Percentiles rank a stretch among this genome's conserved stretches.
Evolutionary conservation across 148 eudicot genomes (phyloP).

Genomic region (Vaccinium myrtillus): DNA sequence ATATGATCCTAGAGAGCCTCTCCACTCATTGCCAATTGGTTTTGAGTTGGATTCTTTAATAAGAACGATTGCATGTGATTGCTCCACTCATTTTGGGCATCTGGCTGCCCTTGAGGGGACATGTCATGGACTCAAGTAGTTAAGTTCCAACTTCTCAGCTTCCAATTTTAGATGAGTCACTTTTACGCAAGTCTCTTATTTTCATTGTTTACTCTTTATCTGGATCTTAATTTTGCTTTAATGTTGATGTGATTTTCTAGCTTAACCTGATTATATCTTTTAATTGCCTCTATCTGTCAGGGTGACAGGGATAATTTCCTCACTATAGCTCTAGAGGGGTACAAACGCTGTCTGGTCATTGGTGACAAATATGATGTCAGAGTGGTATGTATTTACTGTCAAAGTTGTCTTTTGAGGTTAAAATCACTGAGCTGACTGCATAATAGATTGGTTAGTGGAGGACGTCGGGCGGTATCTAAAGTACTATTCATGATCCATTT

Average conservation of each 20-base stretch:
- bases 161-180: background rate
- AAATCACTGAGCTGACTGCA: background rate
- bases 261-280: slow-evolving; percentile 3
- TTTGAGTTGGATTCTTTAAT: too few relatives aligned
- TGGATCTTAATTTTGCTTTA: slow-evolving; percentile 1
- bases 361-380: slow-evolving; percentile 96
- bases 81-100: background rate
- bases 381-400: slow-evolving; percentile 55
- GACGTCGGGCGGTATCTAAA: background rate
- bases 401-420: background rate
- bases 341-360: slow-evolving; percentile 75
- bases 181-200: background rate
- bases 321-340: slow-evolving; percentile 77
- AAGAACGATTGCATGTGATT: background rate
- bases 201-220: slow-evolving; percentile 11
- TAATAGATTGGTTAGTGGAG: background rate
- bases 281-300: slow-evolving; percentile 37
- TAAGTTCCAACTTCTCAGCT: slow-evolving; percentile 6
- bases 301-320: slow-evolving; percentile 91
- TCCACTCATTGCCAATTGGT: too few relatives aligned
- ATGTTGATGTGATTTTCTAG: background rate
- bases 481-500: background rate
- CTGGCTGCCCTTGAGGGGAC: background rate
- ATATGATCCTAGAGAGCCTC: too few relatives aligned
- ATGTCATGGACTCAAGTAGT: background rate